Evolutionary conservation across 1,139 yeast species (phyloP).

Genomic region (Yamadazyma diospyri): DNA sequence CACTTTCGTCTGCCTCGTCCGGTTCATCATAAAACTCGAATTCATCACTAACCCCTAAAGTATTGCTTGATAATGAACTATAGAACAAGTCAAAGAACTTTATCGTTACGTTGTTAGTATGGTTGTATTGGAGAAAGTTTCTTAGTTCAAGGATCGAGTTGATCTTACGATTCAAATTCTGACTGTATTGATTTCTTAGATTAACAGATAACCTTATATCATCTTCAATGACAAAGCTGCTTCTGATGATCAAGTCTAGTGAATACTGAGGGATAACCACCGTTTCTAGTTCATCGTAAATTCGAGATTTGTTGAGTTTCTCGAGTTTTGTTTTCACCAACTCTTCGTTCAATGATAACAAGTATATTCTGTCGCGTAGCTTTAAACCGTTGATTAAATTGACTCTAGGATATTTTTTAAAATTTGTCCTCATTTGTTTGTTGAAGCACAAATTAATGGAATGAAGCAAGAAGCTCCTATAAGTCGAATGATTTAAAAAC

Average conservation of each 20-base stretch:
- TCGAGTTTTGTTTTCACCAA: slow-evolving; percentile 5
- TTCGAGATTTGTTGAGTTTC: neutral
- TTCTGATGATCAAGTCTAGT: slow-evolving; percentile 6
- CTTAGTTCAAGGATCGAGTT: slow-evolving; percentile 5
- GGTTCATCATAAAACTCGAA: slow-evolving; percentile 2
- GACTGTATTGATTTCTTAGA: neutral
- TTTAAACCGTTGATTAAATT: slow-evolving; percentile 4
- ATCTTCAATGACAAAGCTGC: slow-evolving; percentile 4
- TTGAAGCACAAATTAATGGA: slow-evolving; percentile 10
- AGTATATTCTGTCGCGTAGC: slow-evolving; percentile 1
- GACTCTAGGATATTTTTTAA: slow-evolving; percentile 5
- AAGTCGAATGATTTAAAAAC: slow-evolving; percentile 5
- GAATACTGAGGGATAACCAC: slow-evolving; percentile 1
- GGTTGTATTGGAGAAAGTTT: slow-evolving; percentile 1
- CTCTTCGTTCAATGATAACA: slow-evolving; percentile 7
- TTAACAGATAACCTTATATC: neutral
- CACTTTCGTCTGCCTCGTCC: too few species aligned
- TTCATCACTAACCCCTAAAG: slow-evolving; percentile 7
- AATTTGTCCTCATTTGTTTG: slow-evolving; percentile 8
- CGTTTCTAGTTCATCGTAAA: slow-evolving; percentile 4
- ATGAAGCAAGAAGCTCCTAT: slow-evolving; percentile 9
- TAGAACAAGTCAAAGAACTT: slow-evolving; percentile 11
- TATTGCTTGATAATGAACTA: slow-evolving; percentile 8
- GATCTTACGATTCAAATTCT: slow-evolving; percentile 2
- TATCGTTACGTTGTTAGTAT: slow-evolving; percentile 2